Base-by-base conservation (phyloP, 2,329 filamentous ascomycete species). In the Cordyceps farinosa region DNA sequence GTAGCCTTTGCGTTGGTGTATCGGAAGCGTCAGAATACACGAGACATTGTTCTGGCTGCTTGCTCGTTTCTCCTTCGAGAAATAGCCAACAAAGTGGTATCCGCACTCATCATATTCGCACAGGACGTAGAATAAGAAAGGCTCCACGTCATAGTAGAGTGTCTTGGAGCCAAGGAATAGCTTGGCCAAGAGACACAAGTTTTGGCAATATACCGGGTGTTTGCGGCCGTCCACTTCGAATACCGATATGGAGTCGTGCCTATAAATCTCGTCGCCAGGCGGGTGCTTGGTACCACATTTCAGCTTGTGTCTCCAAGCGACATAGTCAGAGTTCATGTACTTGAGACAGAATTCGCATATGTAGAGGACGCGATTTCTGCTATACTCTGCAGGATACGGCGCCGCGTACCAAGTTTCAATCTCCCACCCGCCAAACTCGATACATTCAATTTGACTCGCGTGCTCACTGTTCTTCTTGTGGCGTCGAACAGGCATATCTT, bases 321-420 rank as follows among this genome's bases (percentile, higher is more conserved):
- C 95, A 71, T 96, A 98, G 74, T 97, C 94, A 22, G 95, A 98
- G 76, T 96, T 97, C 92, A 99, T 97, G 79, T 99, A 99, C 77
- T 98, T 99, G 65, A 99, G 82, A 74, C 95, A 99, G 76, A 98
- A 99, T 75, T 99, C 96, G 82, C 95, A 99, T 67, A 99, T 98
- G 77, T 97, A 98, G n/a, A 99, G 84, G 44, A 97, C 90, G 36
- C 91, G 89, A 73, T 99, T 98, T 67, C 94, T 88, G 74, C 92
- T 98, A 80, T 99, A 99, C 77, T 99, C 95, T 74, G 97, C 95
- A 0, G 95, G 95, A 73, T 99, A 99, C 13, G 95, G 96, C 45
- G 95, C 95, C 36, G 95, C 94, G 77, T 99, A 97, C 93, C 95
- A 98, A 3, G 95, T 99, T 74, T 99, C 95, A 69, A 99, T 99